Evolutionary conservation across 83 land plant species (phyloP), one percentile per base, ranked within the genome.

Genomic region (Picea abies): DNA sequence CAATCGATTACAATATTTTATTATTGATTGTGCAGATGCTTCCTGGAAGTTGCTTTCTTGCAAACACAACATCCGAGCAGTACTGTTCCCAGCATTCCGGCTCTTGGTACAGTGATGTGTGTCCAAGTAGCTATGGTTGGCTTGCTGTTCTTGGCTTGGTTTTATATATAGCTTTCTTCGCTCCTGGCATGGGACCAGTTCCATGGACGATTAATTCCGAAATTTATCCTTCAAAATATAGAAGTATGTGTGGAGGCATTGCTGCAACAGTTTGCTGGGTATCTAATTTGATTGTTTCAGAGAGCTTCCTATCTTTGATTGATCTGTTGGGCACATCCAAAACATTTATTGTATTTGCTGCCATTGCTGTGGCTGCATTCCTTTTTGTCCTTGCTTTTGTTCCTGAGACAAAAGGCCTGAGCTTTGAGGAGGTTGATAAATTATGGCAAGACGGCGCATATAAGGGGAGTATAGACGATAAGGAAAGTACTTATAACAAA

Each of bases 131-230:
- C 11, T 88, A 84, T 79, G 99, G 98, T 1, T 93, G 96, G 94
- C 41, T 95, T 82, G 98, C 99, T 70, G 85, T 97, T 5, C 7
- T 90, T 7, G 98, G 95, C 10, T 82, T 96, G 83, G 99, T 88
- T 7, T 75, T 91, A 1, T 97, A 97, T 69, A 92, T 97, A 63
- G 82, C 88, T 23, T 91, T 83, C 82, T 97, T 95, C 61, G 60
- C 98, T 16, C 98, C 98, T 56, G 99, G 99, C 60, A 97, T 97
- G 99, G 99, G 99, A 14, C 93, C 99, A 10, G 98, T 95, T 26
- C 99, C 99, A 6, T 97, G 99, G 99, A 89, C 98, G 4, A 89
- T 97, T 69, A 97, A 97, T 84, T 89, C 96, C 2, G 99, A 97
- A 87, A 92, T 97, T 22, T 97, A 97, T 47, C 92, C 99, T 14